These are phyloP conservation scores for Salix udensis DNA, from an alignment of 345 rosid species.

Conservation along the genomic window DNA sequence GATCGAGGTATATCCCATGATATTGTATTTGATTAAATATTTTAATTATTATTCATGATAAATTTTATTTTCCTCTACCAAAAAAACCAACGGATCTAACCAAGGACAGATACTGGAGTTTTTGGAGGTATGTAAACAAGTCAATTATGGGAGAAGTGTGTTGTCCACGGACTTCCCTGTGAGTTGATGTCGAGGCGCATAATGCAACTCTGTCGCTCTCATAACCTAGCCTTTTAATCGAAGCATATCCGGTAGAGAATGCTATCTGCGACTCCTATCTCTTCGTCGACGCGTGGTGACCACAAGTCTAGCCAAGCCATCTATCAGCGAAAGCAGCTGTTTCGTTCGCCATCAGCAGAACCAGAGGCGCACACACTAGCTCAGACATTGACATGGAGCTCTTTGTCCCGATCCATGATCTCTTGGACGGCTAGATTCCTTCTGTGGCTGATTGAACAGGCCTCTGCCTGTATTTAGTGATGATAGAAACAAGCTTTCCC, in stretches of 20 bases:
- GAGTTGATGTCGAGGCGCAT: neutral
- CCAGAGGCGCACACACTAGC: neutral
- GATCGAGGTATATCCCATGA: no score
- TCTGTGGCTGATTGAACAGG: no score
- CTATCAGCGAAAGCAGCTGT: no score
- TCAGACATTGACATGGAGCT: neutral
- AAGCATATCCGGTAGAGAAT: neutral
- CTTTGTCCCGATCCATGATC: neutral
- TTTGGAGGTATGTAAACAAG: no score
- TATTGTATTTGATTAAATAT: no score
- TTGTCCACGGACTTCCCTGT: conserved; percentile 13
- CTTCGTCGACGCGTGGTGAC: conserved; percentile 10
- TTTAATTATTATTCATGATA: no score
- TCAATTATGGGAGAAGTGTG: conserved; percentile 14
- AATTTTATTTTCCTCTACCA: no score
- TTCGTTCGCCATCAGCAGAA: no score
- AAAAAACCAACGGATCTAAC: no score
- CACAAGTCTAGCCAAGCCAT: conserved; percentile 13
- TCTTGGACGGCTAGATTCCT: neutral
- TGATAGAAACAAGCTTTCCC: no score
- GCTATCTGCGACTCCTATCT: neutral
- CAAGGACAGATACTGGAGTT: no score
- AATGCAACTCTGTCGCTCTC: conserved; percentile 6
- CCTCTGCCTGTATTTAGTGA: no score
- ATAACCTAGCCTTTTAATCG: neutral